phyloP scores from a whole-genome alignment of 1,139 yeast species.

The Saccharomyces hybrid region DNA sequence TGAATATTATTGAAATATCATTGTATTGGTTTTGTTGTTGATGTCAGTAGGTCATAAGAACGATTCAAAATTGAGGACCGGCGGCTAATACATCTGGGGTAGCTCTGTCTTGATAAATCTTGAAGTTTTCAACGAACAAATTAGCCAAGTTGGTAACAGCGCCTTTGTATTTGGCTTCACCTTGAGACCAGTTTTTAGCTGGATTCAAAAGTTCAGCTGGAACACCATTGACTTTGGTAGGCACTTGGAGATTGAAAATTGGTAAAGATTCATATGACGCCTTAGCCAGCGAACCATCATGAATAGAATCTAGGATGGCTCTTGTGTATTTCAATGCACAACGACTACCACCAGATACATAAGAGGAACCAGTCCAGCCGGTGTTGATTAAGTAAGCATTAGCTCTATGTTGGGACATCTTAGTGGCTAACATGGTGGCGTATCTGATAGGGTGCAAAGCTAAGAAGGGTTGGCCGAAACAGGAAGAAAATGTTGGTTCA shows the following conservation, averaged over 20 bases:
- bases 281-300: slow-evolving; percentile 77
- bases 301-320: slow-evolving; percentile 91
- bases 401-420: slow-evolving; percentile 81
- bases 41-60: neutral
- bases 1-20: neutral
- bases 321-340: slow-evolving; percentile 97
- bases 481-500: slow-evolving; percentile 94
- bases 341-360: slow-evolving; percentile 89
- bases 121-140: slow-evolving; percentile 79
- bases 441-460: slow-evolving; percentile 97
- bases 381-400: slow-evolving; percentile 96
- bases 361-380: slow-evolving; percentile 97
- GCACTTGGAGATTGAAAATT: slow-evolving; percentile 80
- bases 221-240: slow-evolving; percentile 73
- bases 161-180: slow-evolving; percentile 53
- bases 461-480: slow-evolving; percentile 98
- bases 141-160: slow-evolving; percentile 72
- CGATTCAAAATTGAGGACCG: slow-evolving; percentile 52
- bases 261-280: slow-evolving; percentile 80
- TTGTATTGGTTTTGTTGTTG: neutral
- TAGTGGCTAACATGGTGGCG: slow-evolving; percentile 93
- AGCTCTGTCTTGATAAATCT: slow-evolving; percentile 74
- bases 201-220: slow-evolving; percentile 87
- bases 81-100: slow-evolving; percentile 85
- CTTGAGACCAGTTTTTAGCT: slow-evolving; percentile 72